Conservation (phyloP, 495 filamentous ascomycete species). For the Melanomma pulvis-pyrius region DNA sequence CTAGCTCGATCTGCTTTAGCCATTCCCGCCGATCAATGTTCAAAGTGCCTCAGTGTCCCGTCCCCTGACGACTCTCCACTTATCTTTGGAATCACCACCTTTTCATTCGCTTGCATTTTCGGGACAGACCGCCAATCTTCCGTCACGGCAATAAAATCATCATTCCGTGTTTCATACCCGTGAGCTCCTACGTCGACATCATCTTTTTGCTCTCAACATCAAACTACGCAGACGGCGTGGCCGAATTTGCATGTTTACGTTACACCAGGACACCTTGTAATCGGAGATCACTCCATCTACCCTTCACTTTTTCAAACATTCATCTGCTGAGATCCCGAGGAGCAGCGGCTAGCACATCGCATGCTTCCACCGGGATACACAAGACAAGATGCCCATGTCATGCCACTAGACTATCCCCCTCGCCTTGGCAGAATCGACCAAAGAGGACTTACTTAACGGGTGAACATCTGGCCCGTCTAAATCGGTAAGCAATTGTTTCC, state of each 20-base stretch:
- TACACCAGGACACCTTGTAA: not conserved
- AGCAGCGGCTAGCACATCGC: not conserved
- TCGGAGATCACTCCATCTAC: not conserved
- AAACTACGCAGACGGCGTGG: not conserved
- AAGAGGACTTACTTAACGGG: not conserved
- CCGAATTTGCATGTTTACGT: not conserved
- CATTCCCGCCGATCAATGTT: not conserved
- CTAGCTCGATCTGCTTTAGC: not conserved
- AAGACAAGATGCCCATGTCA: not conserved
- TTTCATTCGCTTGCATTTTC: not conserved
- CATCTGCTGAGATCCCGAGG: not conserved
- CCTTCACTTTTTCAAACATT: not conserved
- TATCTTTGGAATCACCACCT: not conserved
- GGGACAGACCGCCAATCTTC: not conserved
- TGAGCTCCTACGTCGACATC: not conserved
- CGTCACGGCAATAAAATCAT: not conserved
- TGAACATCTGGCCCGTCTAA: conserved; percentile 1
- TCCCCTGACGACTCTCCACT: not conserved
- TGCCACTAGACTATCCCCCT: not conserved
- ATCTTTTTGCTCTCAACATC: not conserved
- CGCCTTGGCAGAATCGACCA: not conserved
- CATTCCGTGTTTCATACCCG: not conserved
- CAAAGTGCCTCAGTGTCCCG: not conserved
- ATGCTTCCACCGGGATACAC: not conserved
- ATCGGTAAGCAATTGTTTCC: not conserved